Conservation (phyloP, 176 grass and related monocot species). For the Themeda triandra region DNA sequence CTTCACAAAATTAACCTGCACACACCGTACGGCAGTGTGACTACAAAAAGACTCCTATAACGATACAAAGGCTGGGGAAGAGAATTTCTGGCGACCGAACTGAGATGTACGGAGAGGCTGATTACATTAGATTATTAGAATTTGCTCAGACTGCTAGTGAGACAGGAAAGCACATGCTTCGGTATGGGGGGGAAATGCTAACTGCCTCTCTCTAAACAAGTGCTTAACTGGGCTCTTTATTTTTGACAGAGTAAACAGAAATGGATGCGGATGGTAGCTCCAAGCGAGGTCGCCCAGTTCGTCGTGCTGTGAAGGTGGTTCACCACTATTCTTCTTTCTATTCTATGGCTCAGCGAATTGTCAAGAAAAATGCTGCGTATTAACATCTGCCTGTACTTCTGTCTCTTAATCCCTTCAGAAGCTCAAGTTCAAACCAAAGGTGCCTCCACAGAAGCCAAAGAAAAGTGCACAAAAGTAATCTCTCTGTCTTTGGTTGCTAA, state of each 20-base stretch:
- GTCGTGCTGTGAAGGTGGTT: conserved; percentile 23
- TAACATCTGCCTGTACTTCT: neutral
- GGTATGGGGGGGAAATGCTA: neutral
- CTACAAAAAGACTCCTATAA: neutral
- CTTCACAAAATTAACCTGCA: neutral
- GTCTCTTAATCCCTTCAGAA: conserved; percentile 23
- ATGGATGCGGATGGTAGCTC: conserved; percentile 32
- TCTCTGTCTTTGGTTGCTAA: neutral
- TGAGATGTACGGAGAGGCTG: neutral
- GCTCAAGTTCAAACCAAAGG: conserved; percentile 62
- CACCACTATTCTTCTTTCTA: neutral
- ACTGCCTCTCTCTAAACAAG: neutral
- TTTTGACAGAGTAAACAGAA: neutral
- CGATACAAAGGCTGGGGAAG: neutral
- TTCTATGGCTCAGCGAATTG: neutral
- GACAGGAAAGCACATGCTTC: neutral
- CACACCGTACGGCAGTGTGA: neutral
- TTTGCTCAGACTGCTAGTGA: neutral
- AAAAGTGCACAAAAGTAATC: conserved; percentile 38
- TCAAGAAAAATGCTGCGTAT: neutral
- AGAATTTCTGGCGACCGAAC: neutral
- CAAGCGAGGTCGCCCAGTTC: conserved; percentile 10
- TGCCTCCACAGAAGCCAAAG: conserved; percentile 42
- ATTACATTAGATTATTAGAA: neutral
- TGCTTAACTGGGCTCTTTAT: neutral